Percentiles rank a stretch among this genome's conserved stretches.
phyloP scores from a whole-genome alignment of 1,284 basidiomycete species.

The Peniophora sp. region DNA sequence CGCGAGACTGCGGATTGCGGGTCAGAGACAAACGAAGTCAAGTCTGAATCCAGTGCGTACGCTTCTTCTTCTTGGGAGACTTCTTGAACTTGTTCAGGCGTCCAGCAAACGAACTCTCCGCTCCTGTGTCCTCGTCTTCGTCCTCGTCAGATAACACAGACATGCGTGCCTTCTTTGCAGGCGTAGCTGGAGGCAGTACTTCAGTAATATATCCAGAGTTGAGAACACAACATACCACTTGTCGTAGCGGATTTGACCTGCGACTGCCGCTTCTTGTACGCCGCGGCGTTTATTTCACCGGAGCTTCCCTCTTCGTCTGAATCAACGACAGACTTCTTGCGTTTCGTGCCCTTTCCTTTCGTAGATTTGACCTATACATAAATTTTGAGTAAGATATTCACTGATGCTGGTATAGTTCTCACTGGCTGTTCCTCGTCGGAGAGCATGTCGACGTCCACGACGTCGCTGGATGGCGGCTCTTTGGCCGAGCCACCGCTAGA shows the following conservation, averaged over 20 bases:
- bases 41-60: conserved; percentile 31
- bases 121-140: conserved; percentile 40
- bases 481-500: conserved; percentile 35
- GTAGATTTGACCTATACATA: conserved; percentile 8
- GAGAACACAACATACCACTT: not conserved
- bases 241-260: not conserved
- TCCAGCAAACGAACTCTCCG: conserved; percentile 45
- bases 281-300: conserved; percentile 13
- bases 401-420: conserved; percentile 25
- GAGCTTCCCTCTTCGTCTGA: conserved; percentile 52
- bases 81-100: conserved; percentile 60
- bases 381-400: no score
- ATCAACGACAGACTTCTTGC: conserved; percentile 61
- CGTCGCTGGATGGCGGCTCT: conserved; percentile 70
- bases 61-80: conserved; percentile 37
- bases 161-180: conserved; percentile 47
- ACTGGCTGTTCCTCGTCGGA: conserved; percentile 31
- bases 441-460: conserved; percentile 66
- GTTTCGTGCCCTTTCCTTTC: conserved; percentile 36
- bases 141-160: conserved; percentile 33
- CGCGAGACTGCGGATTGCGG: conserved; percentile 12
- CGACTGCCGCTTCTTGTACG: conserved; percentile 18
- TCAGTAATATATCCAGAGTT: conserved; percentile 5
- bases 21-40: not conserved
- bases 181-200: conserved; percentile 6